Evolutionary conservation across 192 early-diverging fungal species (phyloP), one percentile per base, ranked within the genome.

Genomic region (Rhizoclosmatium globosum): DNA sequence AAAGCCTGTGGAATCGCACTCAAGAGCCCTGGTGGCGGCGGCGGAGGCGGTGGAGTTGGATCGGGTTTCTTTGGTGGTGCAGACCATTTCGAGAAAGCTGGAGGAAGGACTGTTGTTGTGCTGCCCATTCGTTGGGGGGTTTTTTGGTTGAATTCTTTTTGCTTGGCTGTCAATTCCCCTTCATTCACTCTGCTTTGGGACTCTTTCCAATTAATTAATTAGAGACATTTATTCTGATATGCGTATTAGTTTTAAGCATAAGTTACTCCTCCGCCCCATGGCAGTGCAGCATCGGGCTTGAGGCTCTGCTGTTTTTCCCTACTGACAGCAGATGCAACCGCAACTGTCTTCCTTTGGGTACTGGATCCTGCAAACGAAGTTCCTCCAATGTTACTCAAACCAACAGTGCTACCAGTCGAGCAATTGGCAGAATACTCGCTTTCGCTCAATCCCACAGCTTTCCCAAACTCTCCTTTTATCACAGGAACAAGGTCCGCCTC

Each of bases 21-120:
- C 41, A 74, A 62, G 4, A 74, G 72, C 7, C 72, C 72, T 19
- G 72, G 72, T 44, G 72, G 58, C 42, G 56, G 56, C 44, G 38
- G 38, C 17, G 60, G 45, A 2, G 11, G 15, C 72, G 72, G 23
- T 9, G 72, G 56, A 6, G 13, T 7, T 46, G 23, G 7, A 23
- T 46, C 45, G 47, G 48, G n/a, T 56, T 71, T 48, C 59, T 74
- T 74, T 45, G 72, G 58, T 46, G 72, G 72, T 7, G 39, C 72
- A 13, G 58, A 17, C 72, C 72, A 74, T 64, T 74, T 74, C 38
- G 57, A 39, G 59, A 43, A 74, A 13, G 72, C 58, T 15, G 72
- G 59, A n/a, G 72, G 59, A 4, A 64, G 23, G 43, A 62, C 72
- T 23, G 72, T 47, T 23, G 59, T 64, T 7, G 70, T 11, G 21